Evolutionary conservation across 257 asterid species (phyloP), one percentile per base, ranked within the genome.

Genomic region (Penstemon newberryi): DNA sequence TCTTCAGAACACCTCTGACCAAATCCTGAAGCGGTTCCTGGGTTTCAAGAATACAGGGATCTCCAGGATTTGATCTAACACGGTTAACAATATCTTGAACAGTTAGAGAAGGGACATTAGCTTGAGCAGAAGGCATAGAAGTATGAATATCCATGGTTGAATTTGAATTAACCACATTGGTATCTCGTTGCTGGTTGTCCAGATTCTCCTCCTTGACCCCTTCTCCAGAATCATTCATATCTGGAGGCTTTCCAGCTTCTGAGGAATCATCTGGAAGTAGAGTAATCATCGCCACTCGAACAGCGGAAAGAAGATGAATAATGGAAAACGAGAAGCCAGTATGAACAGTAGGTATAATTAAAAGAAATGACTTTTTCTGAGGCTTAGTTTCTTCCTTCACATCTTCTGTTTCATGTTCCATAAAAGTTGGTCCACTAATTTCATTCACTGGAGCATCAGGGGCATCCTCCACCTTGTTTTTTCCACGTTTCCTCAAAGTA

Each of bases 1-100:
- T 87, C 77, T 91, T 94, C 50, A 94, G 79, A 67, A 94, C 99
- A 49, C 99, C 99, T 80, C 99, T 89, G 70, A 91, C 70, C 80
- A 94, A 79, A 84, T 94, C 99, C 78, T 84, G 98, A 73, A 91
- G 99, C 43, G 99, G 99, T 75, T 94, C 99, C 75, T 87, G 96
- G 70, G 99, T 91, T 78, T 94, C 96, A 57, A 94, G 98, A 80
- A 94, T 91, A 73, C 85, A 77, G 41, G 99, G 98, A 72, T 94
- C 98, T 4, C 93, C 95, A 8, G 99, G 99, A 75, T 85, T 94
- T 50, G 91, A 89, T 81, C 78, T 80, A 43, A 91, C 96, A 64
- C 96, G 98, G 67, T 78, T 83, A 54, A 94, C 95, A 67, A 94
- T 84, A 76, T 91, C 98, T 81, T 86, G 93, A 68, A 91, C 84